phyloP scores from a whole-genome alignment of 345 rosid genomes.

The Corchorus olitorius region DNA sequence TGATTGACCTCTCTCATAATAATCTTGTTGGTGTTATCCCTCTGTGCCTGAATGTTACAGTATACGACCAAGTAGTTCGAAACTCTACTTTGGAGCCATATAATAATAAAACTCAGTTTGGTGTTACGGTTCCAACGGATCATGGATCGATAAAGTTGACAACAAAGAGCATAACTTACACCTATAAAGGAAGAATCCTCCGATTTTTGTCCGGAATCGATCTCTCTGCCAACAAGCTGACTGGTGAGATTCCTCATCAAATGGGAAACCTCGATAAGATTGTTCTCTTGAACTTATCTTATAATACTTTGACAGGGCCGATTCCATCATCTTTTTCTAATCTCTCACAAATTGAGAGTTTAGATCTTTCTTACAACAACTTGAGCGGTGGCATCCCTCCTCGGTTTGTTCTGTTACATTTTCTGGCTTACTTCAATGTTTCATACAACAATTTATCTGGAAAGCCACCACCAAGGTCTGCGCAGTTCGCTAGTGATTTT shows the following conservation, averaged over 20 bases:
- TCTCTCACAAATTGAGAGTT: conserved; percentile 30
- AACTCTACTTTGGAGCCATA: too few relatives aligned
- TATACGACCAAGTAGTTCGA: not conserved
- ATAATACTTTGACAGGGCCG: conserved; percentile 27
- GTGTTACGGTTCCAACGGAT: not conserved
- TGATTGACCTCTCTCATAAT: conserved; percentile 32
- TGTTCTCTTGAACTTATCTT: conserved; percentile 33
- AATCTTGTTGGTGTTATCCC: conserved; percentile 14
- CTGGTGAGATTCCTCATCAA: conserved; percentile 36
- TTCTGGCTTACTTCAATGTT: conserved; percentile 28
- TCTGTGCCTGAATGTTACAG: not conserved
- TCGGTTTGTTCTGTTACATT: conserved; percentile 19
- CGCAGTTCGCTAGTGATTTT: conserved; percentile 14
- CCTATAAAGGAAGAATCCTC: conserved; percentile 12
- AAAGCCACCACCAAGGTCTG: conserved; percentile 14
- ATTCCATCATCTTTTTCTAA: conserved; percentile 39
- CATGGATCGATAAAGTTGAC: not conserved
- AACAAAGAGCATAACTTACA: conserved; percentile 18
- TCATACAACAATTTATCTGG: conserved; percentile 45
- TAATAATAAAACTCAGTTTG: too few relatives aligned
- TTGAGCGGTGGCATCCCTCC: conserved; percentile 33
- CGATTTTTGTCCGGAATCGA: conserved; percentile 33
- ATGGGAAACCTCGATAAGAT: conserved; percentile 25
- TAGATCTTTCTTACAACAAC: conserved; percentile 37
- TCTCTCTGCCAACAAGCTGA: conserved; percentile 38